Conservation (phyloP, 2,329 filamentous ascomycete genomes). For the Diaporthe batatas region DNA sequence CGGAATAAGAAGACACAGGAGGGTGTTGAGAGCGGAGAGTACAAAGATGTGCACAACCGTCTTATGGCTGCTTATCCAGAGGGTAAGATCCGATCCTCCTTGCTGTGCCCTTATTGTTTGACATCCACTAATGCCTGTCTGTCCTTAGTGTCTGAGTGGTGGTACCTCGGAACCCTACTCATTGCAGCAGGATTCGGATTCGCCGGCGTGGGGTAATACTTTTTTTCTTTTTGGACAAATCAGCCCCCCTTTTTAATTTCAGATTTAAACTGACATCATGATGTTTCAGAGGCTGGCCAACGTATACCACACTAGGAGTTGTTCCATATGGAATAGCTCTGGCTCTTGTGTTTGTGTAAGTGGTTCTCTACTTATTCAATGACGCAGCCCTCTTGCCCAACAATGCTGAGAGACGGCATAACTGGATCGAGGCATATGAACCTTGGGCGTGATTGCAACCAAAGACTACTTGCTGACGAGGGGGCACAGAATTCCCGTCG, state of each 20-base stretch:
- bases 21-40: conserved; percentile 39
- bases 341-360: conserved; percentile 55
- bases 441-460: too few relatives aligned
- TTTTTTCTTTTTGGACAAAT: too few relatives aligned
- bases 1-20: conserved; percentile 1
- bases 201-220: conserved; percentile 46
- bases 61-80: conserved; percentile 56
- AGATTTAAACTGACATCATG: too few relatives aligned
- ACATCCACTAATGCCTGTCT: not conserved
- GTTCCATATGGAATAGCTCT: conserved; percentile 59
- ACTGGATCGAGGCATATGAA: not conserved
- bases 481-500: conserved; percentile 52
- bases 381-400: fast-evolving
- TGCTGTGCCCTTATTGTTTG: fast-evolving
- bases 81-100: conserved; percentile 50
- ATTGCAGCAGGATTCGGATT: conserved; percentile 46
- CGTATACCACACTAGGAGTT: conserved; percentile 51
- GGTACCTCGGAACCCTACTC: conserved; percentile 7
- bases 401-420: too few relatives aligned
- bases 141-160: not conserved
- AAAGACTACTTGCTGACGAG: not conserved
- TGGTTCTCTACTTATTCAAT: too few relatives aligned
- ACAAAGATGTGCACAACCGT: conserved; percentile 58
- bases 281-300: conserved; percentile 43
- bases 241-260: too few relatives aligned